phyloP scores from a whole-genome alignment of 495 filamentous ascomycete species.

The Lasiosphaeriaceae sp. region DNA sequence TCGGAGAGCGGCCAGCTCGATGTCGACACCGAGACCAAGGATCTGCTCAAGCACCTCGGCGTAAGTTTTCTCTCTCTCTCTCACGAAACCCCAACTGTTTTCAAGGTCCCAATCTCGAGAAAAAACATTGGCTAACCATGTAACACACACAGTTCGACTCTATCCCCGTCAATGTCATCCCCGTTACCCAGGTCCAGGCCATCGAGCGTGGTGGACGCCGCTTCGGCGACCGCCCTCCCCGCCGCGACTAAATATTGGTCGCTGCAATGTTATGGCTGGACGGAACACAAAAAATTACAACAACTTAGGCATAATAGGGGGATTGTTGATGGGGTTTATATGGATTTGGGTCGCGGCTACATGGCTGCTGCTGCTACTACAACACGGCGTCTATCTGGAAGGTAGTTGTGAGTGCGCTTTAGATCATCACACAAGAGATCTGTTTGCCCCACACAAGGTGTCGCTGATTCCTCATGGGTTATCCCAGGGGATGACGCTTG shows the following conservation, averaged over 20 bases:
- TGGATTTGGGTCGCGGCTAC: slow-evolving; percentile 34
- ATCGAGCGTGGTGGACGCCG: slow-evolving; percentile 66
- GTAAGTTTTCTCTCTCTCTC: slow-evolving; percentile 67
- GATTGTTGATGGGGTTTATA: slow-evolving; percentile 25
- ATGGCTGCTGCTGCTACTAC: slow-evolving; percentile 23
- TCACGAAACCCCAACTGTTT: too few relatives aligned
- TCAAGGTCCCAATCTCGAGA: background rate
- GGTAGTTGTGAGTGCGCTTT: slow-evolving; percentile 40
- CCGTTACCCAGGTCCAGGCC: slow-evolving; percentile 82
- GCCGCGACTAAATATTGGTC: slow-evolving; percentile 38
- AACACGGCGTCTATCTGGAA: slow-evolving; percentile 46
- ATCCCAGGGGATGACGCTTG: slow-evolving; percentile 72
- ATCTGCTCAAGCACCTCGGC: slow-evolving; percentile 94
- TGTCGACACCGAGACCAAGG: slow-evolving; percentile 95
- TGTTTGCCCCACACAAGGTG: slow-evolving; percentile 67
- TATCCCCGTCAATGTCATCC: slow-evolving; percentile 90
- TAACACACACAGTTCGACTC: slow-evolving; percentile 72
- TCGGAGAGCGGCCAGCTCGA: slow-evolving; percentile 89
- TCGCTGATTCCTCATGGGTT: slow-evolving; percentile 70
- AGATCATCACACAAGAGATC: slow-evolving; percentile 46
- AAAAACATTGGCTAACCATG: background rate
- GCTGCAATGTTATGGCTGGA: slow-evolving; percentile 2
- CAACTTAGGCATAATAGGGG: slow-evolving; percentile 3
- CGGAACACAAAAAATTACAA: slow-evolving; percentile 10
- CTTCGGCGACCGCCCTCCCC: slow-evolving; percentile 44